Evolutionary conservation across 228 moss, liverwort and hornwort species (phyloP).

Genomic region (Sphagnum magellanicum): DNA sequence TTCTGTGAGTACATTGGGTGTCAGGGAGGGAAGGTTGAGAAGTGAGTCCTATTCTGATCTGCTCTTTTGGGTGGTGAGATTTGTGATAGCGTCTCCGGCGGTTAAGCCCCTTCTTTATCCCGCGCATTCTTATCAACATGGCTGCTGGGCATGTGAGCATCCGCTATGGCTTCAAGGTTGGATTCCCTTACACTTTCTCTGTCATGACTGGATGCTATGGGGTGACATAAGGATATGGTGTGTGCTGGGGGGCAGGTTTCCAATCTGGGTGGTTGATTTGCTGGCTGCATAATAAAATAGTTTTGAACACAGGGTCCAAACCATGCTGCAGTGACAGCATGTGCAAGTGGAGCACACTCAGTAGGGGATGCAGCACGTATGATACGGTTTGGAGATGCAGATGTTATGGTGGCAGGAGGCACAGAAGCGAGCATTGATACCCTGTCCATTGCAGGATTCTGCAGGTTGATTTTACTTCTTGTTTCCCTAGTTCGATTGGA

Average conservation of each 20-base stretch:
- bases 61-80: background rate
- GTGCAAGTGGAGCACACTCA: constrained; percentile 98
- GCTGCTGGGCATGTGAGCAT: constrained; percentile 99
- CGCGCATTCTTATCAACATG: constrained; percentile 97
- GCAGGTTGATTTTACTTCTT: constrained; percentile 29
- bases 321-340: constrained; percentile 97
- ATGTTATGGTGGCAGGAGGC: constrained; percentile 98
- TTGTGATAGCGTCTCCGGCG: constrained; percentile 54
- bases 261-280: background rate
- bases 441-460: constrained; percentile 90
- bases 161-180: constrained; percentile 87
- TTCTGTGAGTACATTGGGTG: background rate
- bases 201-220: background rate
- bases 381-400: constrained; percentile 96
- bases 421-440: constrained; percentile 90
- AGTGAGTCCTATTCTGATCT: background rate
- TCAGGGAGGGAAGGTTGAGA: constrained; percentile 1
- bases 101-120: constrained; percentile 90
- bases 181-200: background rate
- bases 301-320: constrained; percentile 74
- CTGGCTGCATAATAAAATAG: background rate
- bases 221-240: background rate
- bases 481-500: background rate
- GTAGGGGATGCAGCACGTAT: constrained; percentile 92
- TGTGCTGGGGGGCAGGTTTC: background rate